A percentile compares a stretch with the other conserved stretches of the same genome.
phyloP scores from a whole-genome alignment of 2,329 filamentous ascomycete genomes.

The Niveomyces coronatus region DNA sequence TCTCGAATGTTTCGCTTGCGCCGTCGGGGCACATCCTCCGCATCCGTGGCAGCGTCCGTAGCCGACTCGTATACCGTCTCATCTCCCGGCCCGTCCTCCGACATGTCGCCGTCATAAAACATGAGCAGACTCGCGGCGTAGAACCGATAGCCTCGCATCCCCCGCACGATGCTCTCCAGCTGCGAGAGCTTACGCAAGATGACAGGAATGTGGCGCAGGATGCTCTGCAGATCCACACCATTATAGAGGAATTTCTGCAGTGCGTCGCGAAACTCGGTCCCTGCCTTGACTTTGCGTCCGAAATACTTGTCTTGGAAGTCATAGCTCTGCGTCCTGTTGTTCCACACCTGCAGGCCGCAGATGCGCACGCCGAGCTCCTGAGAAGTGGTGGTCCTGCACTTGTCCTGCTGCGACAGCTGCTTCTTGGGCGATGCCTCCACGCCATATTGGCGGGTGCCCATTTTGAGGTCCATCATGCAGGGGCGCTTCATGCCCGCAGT shows the following conservation, averaged over 20 bases:
- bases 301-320: slow-evolving; percentile 99
- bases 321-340: slow-evolving; percentile 70
- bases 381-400: slow-evolving; percentile 88
- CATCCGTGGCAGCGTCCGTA: slow-evolving; percentile 48
- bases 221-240: slow-evolving; percentile 68
- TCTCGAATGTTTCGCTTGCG: slow-evolving; percentile 42
- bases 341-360: slow-evolving; percentile 95
- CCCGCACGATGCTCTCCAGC: slow-evolving; percentile 73
- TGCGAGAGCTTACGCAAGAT: slow-evolving; percentile 75
- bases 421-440: slow-evolving; percentile 89
- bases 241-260: slow-evolving; percentile 87
- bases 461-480: slow-evolving; percentile 95
- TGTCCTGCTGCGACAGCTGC: slow-evolving; percentile 81
- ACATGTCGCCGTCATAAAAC: slow-evolving; percentile 82
- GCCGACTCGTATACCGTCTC: slow-evolving; percentile 46
- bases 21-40: slow-evolving; percentile 40
- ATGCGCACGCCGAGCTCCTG: slow-evolving; percentile 84
- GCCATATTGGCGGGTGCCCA: slow-evolving; percentile 96
- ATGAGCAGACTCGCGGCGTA: slow-evolving; percentile 93
- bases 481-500: slow-evolving; percentile 94
- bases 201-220: slow-evolving; percentile 76
- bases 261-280: slow-evolving; percentile 78
- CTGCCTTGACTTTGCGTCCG: slow-evolving; percentile 77
- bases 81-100: slow-evolving; percentile 35
- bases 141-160: slow-evolving; percentile 77